Evolutionary conservation across 768 basidiomycete genomes (phyloP).

Genomic region (Tricholoma hemisulphureum): DNA sequence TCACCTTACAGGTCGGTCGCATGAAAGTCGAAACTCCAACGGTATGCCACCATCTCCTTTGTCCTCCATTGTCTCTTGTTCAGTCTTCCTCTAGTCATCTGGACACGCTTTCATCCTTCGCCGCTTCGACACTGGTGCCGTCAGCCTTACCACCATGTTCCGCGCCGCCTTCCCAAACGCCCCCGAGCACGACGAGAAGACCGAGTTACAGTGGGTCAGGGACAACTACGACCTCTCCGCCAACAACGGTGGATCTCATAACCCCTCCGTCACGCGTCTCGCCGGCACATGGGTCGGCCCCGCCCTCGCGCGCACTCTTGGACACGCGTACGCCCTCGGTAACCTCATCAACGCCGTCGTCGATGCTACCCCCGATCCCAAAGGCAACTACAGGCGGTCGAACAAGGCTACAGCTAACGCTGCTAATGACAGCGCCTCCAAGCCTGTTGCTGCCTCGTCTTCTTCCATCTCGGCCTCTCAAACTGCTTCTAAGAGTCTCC

Average conservation of each 20-base stretch:
- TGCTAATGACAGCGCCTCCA: constrained; percentile 8
- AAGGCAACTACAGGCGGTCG: constrained; percentile 74
- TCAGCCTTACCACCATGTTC: constrained; percentile 95
- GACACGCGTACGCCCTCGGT: constrained; percentile 61
- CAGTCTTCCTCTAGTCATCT: constrained; percentile 45
- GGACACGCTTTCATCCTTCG: constrained; percentile 94
- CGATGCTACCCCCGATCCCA: constrained; percentile 74
- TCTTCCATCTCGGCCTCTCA: constrained; percentile 12
- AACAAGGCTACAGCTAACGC: constrained; percentile 36
- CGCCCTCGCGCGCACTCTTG: constrained; percentile 63
- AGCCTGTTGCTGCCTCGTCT: constrained; percentile 9
- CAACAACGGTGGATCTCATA: constrained; percentile 71
- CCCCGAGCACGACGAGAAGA: constrained; percentile 70
- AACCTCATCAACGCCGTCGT: constrained; percentile 65
- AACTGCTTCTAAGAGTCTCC: constrained; percentile 34
- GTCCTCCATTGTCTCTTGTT: constrained; percentile 9
- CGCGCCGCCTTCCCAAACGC: constrained; percentile 90
- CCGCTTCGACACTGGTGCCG: constrained; percentile 88
- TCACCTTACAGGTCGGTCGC: constrained; percentile 66
- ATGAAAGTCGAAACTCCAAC: constrained; percentile 83
- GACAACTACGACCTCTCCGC: constrained; percentile 71
- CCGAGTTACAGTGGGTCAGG: constrained; percentile 82
- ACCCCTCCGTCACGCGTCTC: constrained; percentile 63
- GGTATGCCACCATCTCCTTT: constrained; percentile 42
- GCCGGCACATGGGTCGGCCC: constrained; percentile 87